These are phyloP conservation scores for Trichocomaceae sp. DNA, from an alignment of 2,329 filamentous ascomycete genomes.

Conservation along the genomic window DNA sequence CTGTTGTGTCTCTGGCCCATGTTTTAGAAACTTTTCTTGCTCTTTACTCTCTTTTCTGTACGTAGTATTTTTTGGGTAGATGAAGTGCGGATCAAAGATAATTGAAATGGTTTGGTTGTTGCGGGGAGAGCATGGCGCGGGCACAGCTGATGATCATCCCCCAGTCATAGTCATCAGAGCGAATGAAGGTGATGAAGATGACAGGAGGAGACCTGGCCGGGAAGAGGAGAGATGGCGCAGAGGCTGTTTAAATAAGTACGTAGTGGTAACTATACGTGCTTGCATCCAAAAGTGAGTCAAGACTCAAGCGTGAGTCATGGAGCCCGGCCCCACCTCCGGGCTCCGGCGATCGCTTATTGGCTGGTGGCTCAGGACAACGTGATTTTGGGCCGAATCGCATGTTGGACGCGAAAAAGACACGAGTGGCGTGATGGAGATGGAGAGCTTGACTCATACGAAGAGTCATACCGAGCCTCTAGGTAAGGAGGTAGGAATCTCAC, in stretches of 20 bases:
- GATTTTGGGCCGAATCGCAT: no score
- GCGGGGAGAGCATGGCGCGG: not conserved
- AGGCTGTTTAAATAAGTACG: not conserved
- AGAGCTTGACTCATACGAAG: no score
- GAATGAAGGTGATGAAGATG: not conserved
- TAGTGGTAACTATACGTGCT: no score
- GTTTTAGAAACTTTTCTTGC: no score
- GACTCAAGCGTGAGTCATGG: not conserved
- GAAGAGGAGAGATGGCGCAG: not conserved
- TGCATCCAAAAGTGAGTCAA: no score
- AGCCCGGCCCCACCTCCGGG: no score
- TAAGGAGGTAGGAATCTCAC: no score
- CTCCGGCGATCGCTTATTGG: not conserved
- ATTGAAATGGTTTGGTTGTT: not conserved
- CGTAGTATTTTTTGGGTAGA: not conserved
- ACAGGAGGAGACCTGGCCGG: not conserved
- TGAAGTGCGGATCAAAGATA: not conserved
- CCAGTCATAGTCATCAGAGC: not conserved
- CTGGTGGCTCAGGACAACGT: no score
- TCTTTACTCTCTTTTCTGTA: not conserved
- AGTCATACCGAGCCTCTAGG: no score
- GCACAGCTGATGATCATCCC: not conserved
- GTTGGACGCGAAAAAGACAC: no score
- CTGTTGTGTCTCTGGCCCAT: slow-evolving; percentile 45
- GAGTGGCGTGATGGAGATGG: no score